These are phyloP conservation scores for Emergomyces orientalis DNA, from an alignment of 2,329 filamentous ascomycete species.

Conservation along the genomic window DNA sequence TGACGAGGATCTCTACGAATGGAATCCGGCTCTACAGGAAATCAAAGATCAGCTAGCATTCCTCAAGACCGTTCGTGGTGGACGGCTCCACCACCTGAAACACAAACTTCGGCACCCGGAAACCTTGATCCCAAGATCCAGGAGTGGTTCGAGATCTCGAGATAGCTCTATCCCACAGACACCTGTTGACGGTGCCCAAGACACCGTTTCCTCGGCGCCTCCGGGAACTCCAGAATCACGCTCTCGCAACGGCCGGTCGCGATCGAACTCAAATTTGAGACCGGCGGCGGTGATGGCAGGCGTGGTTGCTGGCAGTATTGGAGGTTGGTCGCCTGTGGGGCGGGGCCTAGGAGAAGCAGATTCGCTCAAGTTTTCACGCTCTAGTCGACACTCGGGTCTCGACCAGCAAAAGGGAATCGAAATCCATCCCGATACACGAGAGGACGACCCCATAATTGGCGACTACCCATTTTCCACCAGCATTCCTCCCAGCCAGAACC, in stretches of 20 bases:
- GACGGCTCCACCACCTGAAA: constrained; percentile 50
- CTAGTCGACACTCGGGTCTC: constrained; percentile 31
- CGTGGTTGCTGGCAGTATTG: constrained; percentile 56
- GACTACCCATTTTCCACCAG: constrained; percentile 26
- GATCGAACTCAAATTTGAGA: constrained; percentile 51
- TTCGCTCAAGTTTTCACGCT: constrained; percentile 30
- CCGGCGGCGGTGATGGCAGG: constrained; percentile 57
- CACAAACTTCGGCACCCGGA: constrained; percentile 53
- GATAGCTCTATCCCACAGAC: constrained; percentile 45
- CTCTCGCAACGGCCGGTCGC: constrained; percentile 43
- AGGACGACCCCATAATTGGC: constrained; percentile 38
- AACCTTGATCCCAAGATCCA: constrained; percentile 36
- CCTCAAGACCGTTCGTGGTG: constrained; percentile 54
- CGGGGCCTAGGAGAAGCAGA: constrained; percentile 31
- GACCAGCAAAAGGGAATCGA: constrained; percentile 38
- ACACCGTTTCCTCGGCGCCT: constrained; percentile 18
- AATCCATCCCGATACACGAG: constrained; percentile 38
- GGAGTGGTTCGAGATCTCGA: constrained; percentile 32
- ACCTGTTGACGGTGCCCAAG: constrained; percentile 33
- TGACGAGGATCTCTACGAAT: constrained; percentile 42
- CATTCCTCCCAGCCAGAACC: constrained; percentile 40
- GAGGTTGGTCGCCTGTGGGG: constrained; percentile 55
- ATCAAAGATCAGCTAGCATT: constrained; percentile 56
- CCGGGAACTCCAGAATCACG: constrained; percentile 48
- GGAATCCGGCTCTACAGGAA: constrained; percentile 54